Conservation (phyloP, 2,329 filamentous ascomycete genomes). For the Blastomyces silverae region DNA sequence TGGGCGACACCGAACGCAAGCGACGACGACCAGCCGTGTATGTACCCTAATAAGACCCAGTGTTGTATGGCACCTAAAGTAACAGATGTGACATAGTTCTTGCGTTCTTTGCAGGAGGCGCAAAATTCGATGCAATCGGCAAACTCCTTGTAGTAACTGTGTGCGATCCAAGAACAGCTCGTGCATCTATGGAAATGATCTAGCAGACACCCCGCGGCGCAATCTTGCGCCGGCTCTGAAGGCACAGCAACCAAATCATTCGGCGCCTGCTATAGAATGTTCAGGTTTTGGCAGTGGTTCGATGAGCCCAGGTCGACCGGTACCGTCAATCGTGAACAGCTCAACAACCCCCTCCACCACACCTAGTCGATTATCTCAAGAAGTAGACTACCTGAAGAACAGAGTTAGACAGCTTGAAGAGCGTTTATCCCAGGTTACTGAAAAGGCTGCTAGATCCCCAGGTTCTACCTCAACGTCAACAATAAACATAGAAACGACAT, state of each 20-base stretch:
- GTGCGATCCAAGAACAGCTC: slow-evolving; percentile 48
- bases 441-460: slow-evolving; percentile 17
- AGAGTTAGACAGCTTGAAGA: slow-evolving; percentile 44
- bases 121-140: slow-evolving; percentile 57
- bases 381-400: slow-evolving; percentile 37
- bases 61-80: slow-evolving; percentile 16
- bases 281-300: slow-evolving; percentile 13
- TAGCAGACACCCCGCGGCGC: slow-evolving; percentile 20
- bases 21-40: slow-evolving; percentile 44
- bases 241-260: slow-evolving; percentile 3
- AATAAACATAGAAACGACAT: slow-evolving; percentile 35
- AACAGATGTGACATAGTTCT: slow-evolving; percentile 35
- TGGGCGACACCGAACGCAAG: slow-evolving; percentile 30
- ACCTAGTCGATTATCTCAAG: slow-evolving; percentile 25
- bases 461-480: slow-evolving; percentile 23
- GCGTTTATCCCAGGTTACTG: slow-evolving; percentile 32
- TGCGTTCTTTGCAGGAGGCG: slow-evolving; percentile 54
- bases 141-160: slow-evolving; percentile 55
- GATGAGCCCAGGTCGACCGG: slow-evolving; percentile 17
- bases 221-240: slow-evolving; percentile 10
- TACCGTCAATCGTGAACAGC: slow-evolving; percentile 15
- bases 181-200: slow-evolving; percentile 45
- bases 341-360: slow-evolving; percentile 24
- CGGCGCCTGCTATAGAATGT: background rate
- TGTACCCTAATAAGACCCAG: slow-evolving; percentile 19